A percentile compares a stretch with the other conserved stretches of the same genome.
Conservation (phyloP, 768 basidiomycete species). For the Leccinellum albellum region DNA sequence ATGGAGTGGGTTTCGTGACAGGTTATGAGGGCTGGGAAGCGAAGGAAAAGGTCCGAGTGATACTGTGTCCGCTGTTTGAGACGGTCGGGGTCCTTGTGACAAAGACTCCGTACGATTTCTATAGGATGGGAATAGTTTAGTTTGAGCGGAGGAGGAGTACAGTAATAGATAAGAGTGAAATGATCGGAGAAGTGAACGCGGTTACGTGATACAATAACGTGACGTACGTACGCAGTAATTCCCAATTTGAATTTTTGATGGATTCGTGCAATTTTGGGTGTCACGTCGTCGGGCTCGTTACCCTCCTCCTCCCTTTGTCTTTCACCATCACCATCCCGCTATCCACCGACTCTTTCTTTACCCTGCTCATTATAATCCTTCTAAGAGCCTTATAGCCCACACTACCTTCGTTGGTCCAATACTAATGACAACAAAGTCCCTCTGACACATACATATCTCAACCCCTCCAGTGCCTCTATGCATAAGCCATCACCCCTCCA, state of each 20-base stretch:
- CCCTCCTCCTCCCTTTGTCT: conserved; percentile 24
- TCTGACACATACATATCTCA: conserved; percentile 16
- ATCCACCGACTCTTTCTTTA: conserved; percentile 8
- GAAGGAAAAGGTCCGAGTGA: not conserved
- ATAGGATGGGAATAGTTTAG: not conserved
- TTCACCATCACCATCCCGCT: conserved; percentile 27
- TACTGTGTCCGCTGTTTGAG: not conserved
- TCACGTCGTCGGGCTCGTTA: conserved; percentile 25
- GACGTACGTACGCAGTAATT: conserved; percentile 27
- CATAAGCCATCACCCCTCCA: conserved; percentile 10
- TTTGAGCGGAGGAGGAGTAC: not conserved
- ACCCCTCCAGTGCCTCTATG: conserved; percentile 10
- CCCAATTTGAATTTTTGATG: conserved; percentile 34
- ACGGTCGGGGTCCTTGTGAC: not conserved
- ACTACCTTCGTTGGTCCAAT: conserved; percentile 32
- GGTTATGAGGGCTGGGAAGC: conserved; percentile 5
- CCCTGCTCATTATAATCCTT: conserved; percentile 14
- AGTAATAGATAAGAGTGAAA: conserved; percentile 7
- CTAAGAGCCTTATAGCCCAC: conserved; percentile 7
- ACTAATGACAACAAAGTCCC: conserved; percentile 20
- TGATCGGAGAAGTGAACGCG: conserved; percentile 23
- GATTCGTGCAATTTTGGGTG: conserved; percentile 28
- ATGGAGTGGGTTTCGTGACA: not conserved
- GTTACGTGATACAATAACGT: conserved; percentile 30
- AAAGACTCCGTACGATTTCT: not conserved